phyloP scores from a whole-genome alignment of 768 basidiomycete genomes.

The Russula virescens region DNA sequence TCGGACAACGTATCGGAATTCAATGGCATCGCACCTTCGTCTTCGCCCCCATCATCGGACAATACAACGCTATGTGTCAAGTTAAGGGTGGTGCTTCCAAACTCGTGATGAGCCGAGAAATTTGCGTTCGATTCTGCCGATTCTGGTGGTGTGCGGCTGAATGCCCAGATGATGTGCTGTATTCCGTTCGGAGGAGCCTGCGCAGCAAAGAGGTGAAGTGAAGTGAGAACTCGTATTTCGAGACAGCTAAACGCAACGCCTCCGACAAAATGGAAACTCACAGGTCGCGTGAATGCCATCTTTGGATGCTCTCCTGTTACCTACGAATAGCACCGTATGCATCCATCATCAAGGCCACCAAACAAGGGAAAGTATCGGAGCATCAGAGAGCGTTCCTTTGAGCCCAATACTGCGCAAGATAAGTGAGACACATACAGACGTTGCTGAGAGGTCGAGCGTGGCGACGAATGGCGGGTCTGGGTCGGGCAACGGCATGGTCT shows the following conservation, averaged over 20 bases:
- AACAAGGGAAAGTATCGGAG: not conserved
- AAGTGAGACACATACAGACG: constrained; percentile 34
- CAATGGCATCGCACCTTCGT: not conserved
- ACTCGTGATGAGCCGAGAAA: constrained; percentile 44
- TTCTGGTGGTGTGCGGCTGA: constrained; percentile 44
- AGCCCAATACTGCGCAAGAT: too few species aligned
- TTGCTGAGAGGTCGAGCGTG: constrained; percentile 30
- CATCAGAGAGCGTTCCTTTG: too few species aligned
- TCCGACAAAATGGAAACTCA: not conserved
- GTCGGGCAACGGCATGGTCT: constrained; percentile 54
- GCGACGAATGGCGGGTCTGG: constrained; percentile 48
- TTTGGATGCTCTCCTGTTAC: constrained; percentile 5
- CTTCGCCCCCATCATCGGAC: constrained; percentile 2
- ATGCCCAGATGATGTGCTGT: constrained; percentile 55
- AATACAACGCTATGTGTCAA: constrained; percentile 33
- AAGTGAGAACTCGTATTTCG: constrained; percentile 26
- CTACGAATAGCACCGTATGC: not conserved
- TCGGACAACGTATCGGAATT: not conserved
- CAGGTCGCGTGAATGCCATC: constrained; percentile 16
- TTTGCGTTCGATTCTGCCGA: constrained; percentile 41
- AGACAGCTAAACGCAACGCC: not conserved
- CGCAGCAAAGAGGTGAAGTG: not conserved
- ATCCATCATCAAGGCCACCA: not conserved
- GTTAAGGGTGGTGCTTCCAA: constrained; percentile 40
- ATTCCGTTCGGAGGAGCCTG: constrained; percentile 40